phyloP scores from a whole-genome alignment of 192 early-diverging fungal species.

The Backusella luteola region DNA sequence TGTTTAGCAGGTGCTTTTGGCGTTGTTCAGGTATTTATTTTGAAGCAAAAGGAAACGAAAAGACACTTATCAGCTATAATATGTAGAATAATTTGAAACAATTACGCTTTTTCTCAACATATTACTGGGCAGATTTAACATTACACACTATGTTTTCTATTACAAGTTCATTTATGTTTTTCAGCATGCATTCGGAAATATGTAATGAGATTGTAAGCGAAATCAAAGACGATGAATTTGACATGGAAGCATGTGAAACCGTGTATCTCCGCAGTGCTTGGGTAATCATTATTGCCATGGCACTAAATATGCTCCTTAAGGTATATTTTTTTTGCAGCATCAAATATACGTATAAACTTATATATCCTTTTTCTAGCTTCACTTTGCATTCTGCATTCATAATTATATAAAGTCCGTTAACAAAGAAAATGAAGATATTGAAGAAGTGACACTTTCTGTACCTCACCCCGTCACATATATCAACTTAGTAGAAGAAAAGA shows the following conservation, averaged over 20 bases:
- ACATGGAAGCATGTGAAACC: constrained; percentile 26
- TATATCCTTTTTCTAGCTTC: constrained; percentile 12
- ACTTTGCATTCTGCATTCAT: constrained; percentile 29
- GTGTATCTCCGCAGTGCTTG: constrained; percentile 28
- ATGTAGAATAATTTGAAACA: constrained; percentile 28
- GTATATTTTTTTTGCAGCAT: background rate
- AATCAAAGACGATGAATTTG: constrained; percentile 19
- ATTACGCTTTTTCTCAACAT: constrained; percentile 18
- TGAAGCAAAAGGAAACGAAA: background rate
- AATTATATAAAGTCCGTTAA: constrained; percentile 9
- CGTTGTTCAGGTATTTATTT: constrained; percentile 19
- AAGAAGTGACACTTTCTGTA: constrained; percentile 14
- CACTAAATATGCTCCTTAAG: constrained; percentile 29
- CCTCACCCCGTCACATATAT: constrained; percentile 10
- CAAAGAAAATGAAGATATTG: background rate
- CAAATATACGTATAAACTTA: background rate
- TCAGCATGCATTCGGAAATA: constrained; percentile 23
- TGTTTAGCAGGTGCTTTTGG: constrained; percentile 30
- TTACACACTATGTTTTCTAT: constrained; percentile 26
- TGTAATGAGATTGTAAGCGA: constrained; percentile 21
- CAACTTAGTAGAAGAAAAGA: constrained; percentile 3
- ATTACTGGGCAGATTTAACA: constrained; percentile 30
- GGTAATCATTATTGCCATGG: constrained; percentile 19
- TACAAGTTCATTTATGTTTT: constrained; percentile 19
- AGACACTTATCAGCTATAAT: background rate